Percentiles rank a stretch among this genome's conserved stretches.
Conservation (phyloP, 257 asterid genomes). For the Handroanthus guayacan region DNA sequence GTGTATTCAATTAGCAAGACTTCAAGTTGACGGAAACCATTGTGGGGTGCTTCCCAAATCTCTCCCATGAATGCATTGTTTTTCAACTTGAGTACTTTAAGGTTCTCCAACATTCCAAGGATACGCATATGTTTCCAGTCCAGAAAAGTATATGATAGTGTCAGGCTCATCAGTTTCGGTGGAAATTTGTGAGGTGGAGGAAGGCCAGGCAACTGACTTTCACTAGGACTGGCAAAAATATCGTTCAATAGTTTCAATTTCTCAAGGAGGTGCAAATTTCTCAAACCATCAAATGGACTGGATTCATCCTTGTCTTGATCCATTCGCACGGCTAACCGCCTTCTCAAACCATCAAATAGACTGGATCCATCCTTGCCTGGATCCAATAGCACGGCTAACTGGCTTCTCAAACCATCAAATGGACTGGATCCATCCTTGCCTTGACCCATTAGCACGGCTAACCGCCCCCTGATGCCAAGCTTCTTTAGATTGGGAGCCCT, state of each 20-base stretch:
- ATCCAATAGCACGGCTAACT: not conserved
- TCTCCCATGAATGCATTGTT: not conserved
- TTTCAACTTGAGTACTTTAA: not conserved
- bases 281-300: constrained; percentile 24
- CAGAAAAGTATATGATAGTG: constrained; percentile 24
- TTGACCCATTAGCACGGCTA: constrained; percentile 6
- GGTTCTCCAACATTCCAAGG: constrained; percentile 38
- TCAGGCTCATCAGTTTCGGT: constrained; percentile 35
- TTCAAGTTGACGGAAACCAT: constrained; percentile 6
- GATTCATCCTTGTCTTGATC: not conserved
- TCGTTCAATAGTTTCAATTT: constrained; percentile 41
- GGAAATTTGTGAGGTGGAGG: constrained; percentile 39
- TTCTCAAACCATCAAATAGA: not conserved
- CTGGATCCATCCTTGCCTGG: too few relatives aligned
- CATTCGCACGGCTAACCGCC: constrained; percentile 22
- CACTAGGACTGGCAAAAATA: not conserved
- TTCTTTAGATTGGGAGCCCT: constrained; percentile 27
- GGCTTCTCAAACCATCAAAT: constrained; percentile 34
- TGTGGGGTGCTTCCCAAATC: not conserved
- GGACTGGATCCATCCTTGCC: not conserved
- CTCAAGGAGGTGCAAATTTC: constrained; percentile 14
- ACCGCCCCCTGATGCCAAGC: constrained; percentile 40
- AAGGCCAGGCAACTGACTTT: not conserved
- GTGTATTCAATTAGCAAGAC: constrained; percentile 17
- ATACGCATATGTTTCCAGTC: constrained; percentile 24